Conservation (phyloP, 495 filamentous ascomycete species). For the Xylaria venustula region DNA sequence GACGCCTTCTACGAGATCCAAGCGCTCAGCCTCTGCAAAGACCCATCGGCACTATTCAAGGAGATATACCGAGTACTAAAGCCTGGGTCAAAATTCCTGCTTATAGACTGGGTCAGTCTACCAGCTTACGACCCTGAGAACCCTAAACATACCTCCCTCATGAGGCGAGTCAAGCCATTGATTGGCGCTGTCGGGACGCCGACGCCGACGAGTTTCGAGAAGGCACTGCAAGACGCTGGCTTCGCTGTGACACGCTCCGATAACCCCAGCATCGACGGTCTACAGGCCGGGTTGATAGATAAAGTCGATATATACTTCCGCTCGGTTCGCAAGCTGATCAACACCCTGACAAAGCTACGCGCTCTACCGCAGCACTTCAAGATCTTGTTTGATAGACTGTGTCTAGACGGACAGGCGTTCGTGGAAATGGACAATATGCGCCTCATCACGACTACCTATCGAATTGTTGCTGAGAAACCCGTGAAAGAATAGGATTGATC, state of each 20-base stretch:
- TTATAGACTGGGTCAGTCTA: conserved; percentile 61
- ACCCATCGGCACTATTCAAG: conserved; percentile 48
- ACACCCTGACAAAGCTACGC: conserved; percentile 51
- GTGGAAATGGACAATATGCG: conserved; percentile 63
- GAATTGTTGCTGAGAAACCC: conserved; percentile 62
- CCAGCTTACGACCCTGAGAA: conserved; percentile 55
- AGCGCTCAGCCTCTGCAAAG: conserved; percentile 60
- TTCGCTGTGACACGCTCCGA: conserved; percentile 55
- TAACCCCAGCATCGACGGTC: conserved; percentile 57
- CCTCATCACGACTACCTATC: conserved; percentile 60
- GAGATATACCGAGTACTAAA: conserved; percentile 58
- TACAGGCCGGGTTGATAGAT: conserved; percentile 60
- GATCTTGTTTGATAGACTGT: conserved; percentile 62
- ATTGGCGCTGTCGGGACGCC: conserved; percentile 64
- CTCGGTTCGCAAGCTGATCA: conserved; percentile 52
- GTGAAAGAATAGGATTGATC: not conserved
- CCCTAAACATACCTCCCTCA: conserved; percentile 53
- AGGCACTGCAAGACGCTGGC: conserved; percentile 50
- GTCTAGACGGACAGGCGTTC: conserved; percentile 59
- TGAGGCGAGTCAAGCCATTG: conserved; percentile 61
- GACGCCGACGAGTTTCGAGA: conserved; percentile 53
- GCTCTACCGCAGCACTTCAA: conserved; percentile 59
- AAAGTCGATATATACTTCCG: conserved; percentile 62
- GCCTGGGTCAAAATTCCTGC: conserved; percentile 55
- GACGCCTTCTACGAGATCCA: conserved; percentile 67